These are phyloP conservation scores for Parachlorella kessleri DNA, from an alignment of 139 green algal genomes.

Conservation along the genomic window DNA sequence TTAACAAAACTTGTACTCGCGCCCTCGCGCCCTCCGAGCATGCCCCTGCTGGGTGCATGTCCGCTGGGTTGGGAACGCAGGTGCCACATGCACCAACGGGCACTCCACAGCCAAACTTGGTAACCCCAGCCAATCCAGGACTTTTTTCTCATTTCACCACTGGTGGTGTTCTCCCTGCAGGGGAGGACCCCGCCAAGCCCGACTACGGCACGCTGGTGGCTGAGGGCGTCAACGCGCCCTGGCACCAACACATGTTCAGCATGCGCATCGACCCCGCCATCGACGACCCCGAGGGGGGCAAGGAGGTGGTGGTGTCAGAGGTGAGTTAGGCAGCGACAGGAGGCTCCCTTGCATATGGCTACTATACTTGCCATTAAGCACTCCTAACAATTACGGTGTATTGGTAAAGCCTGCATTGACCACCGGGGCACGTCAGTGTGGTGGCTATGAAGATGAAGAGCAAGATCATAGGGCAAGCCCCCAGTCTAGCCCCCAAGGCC, in stretches of 20 bases:
- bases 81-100: background rate
- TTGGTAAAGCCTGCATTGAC: no score
- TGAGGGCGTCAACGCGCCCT: slow-evolving; percentile 68
- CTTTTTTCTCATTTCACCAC: background rate
- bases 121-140: background rate
- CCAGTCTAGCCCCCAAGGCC: background rate
- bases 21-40: no score
- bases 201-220: slow-evolving; percentile 73
- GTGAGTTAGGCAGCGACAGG: no score
- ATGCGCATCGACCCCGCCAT: slow-evolving; percentile 77
- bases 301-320: slow-evolving; percentile 59
- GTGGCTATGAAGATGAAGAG: background rate
- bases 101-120: background rate
- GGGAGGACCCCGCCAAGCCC: slow-evolving; percentile 27
- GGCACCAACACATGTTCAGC: slow-evolving; percentile 90
- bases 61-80: no score
- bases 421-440: background rate
- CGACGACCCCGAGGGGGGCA: slow-evolving; percentile 69
- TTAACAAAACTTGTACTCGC: no score
- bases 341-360: no score
- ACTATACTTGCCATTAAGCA: no score
- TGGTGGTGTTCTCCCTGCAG: slow-evolving; percentile 7
- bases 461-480: background rate
- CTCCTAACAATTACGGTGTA: no score
- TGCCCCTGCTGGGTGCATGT: no score